These are phyloP conservation scores for Dioscorea alata DNA, from an alignment of 106 monocot genomes.

Conservation along the genomic window DNA sequence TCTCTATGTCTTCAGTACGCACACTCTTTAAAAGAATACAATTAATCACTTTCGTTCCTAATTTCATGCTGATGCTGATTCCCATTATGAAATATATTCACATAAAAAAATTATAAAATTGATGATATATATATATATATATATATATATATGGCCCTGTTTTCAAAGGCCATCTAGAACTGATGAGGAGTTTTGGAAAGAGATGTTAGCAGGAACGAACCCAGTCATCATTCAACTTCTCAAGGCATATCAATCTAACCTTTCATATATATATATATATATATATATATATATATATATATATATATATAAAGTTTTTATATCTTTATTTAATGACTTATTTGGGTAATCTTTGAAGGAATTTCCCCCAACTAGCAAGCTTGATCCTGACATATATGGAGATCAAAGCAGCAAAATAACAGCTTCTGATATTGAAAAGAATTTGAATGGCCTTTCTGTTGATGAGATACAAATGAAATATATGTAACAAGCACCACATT, in stretches of 20 bases:
- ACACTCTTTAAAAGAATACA: no score
- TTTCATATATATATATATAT: no score
- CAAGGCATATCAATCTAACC: conserved; percentile 13
- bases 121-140: no score
- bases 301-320: no score
- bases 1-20: neutral
- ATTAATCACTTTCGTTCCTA: no score
- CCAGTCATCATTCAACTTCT: conserved; percentile 42
- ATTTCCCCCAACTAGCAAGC: conserved; percentile 60
- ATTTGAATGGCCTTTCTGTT: conserved; percentile 39
- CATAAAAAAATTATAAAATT: no score
- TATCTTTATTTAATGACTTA: no score
- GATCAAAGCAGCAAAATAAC: conserved; percentile 43
- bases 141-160: no score
- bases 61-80: no score
- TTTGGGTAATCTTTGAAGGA: conserved; percentile 17
- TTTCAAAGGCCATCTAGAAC: conserved; percentile 61
- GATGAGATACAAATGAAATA: conserved; percentile 22
- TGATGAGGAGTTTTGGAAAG: conserved; percentile 62
- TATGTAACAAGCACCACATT: no score
- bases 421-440: conserved; percentile 31
- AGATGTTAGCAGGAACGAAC: conserved; percentile 74
- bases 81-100: conserved; percentile 23
- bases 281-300: no score
- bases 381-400: conserved; percentile 48